Evolutionary conservation across 2,329 filamentous ascomycete genomes (phyloP).

Genomic region (Alternaria incomplexa): DNA sequence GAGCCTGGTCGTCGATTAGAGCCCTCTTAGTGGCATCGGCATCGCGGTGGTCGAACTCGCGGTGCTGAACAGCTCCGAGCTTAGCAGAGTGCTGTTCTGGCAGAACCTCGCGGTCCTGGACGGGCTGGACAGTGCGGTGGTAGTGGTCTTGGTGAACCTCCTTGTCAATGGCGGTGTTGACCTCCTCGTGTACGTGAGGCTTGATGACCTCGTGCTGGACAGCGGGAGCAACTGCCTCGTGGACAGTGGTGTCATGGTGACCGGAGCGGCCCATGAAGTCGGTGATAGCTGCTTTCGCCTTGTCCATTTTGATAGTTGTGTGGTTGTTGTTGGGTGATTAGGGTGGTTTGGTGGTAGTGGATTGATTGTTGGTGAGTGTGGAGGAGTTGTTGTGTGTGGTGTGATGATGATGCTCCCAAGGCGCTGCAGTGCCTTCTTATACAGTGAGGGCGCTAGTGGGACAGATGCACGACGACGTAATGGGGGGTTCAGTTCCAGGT

Average conservation of each 20-base stretch:
- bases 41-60: constrained; percentile 67
- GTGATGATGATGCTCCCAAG: constrained; percentile 15
- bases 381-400: constrained; percentile 15
- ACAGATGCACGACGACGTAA: constrained; percentile 32
- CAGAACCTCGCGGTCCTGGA: constrained; percentile 61
- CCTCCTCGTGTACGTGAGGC: constrained; percentile 66
- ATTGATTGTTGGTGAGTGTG: constrained; percentile 1
- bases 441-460: constrained; percentile 8
- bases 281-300: constrained; percentile 67
- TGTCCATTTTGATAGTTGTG: constrained; percentile 57
- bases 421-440: constrained; percentile 26
- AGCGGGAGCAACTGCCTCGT: constrained; percentile 67
- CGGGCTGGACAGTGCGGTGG: constrained; percentile 72
- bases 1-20: constrained; percentile 56
- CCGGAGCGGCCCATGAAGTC: constrained; percentile 67
- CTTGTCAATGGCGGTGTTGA: constrained; percentile 67
- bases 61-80: constrained; percentile 64
- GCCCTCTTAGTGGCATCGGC: constrained; percentile 44
- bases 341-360: neutral
- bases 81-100: constrained; percentile 70
- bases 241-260: constrained; percentile 73
- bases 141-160: constrained; percentile 76
- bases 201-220: constrained; percentile 67
- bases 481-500: constrained; percentile 15
- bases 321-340: constrained; percentile 1